Percentiles rank a stretch among this genome's conserved stretches.
Evolutionary conservation across 805 yeast genomes (phyloP).

Genomic region (Schizosaccharomyces osmophilus): DNA sequence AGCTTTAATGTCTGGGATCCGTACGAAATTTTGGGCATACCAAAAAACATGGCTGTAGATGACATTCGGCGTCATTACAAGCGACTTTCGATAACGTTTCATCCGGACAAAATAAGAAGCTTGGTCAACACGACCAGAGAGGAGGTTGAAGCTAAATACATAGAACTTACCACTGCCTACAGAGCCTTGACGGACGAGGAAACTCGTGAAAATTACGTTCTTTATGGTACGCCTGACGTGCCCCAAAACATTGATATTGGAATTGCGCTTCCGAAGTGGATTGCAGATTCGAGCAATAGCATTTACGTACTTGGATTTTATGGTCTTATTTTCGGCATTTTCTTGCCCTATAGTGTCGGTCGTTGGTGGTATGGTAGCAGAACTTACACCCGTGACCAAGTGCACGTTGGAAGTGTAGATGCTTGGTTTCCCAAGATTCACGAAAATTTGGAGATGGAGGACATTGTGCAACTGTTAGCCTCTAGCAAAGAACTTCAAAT

Average conservation of each 20-base stretch:
- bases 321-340: conserved; percentile 45
- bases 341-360: conserved; percentile 61
- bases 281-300: conserved; percentile 62
- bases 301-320: conserved; percentile 41
- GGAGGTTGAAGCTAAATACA: conserved; percentile 54
- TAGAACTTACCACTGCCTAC: conserved; percentile 72
- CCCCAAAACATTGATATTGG: conserved; percentile 79
- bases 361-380: conserved; percentile 77
- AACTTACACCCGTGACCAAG: conserved; percentile 55
- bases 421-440: conserved; percentile 44
- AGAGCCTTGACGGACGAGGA: conserved; percentile 81
- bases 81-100: conserved; percentile 65
- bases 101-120: conserved; percentile 73
- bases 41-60: conserved; percentile 39
- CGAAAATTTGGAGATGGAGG: conserved; percentile 28
- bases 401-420: conserved; percentile 67
- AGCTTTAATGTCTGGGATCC: conserved; percentile 45
- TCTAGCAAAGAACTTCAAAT: conserved; percentile 39
- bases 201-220: conserved; percentile 54
- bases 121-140: conserved; percentile 27
- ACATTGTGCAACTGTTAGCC: conserved; percentile 34
- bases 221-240: conserved; percentile 95
- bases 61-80: conserved; percentile 65
- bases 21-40: conserved; percentile 57
- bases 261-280: conserved; percentile 77